Percentiles rank a stretch among this genome's conserved stretches.
phyloP scores from a whole-genome alignment of 768 basidiomycete species.

The Russula abietina region DNA sequence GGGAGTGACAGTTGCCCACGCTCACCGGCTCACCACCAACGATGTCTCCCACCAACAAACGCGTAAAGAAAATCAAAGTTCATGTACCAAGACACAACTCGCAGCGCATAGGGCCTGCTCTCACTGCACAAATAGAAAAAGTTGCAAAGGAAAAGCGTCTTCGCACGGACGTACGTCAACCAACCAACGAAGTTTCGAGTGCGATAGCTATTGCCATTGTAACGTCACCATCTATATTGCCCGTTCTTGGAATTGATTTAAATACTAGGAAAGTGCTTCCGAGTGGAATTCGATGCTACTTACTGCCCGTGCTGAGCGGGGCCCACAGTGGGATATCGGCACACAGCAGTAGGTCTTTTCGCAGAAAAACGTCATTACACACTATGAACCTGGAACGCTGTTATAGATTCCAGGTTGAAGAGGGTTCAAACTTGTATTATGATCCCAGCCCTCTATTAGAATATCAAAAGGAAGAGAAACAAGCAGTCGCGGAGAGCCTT shows the following conservation, averaged over 20 bases:
- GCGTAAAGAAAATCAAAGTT: slow-evolving; percentile 51
- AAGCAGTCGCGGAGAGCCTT: slow-evolving; percentile 4
- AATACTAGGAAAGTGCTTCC: slow-evolving; percentile 64
- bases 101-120: slow-evolving; percentile 60
- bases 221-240: slow-evolving; percentile 30
- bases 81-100: slow-evolving; percentile 72
- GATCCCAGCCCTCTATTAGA: slow-evolving; percentile 44
- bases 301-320: slow-evolving; percentile 73
- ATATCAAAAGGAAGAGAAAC: slow-evolving; percentile 29
- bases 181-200: slow-evolving; percentile 47
- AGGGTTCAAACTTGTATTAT: slow-evolving; percentile 66
- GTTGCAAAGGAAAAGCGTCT: slow-evolving; percentile 46
- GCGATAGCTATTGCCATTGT: slow-evolving; percentile 60
- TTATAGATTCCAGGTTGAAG: slow-evolving; percentile 67
- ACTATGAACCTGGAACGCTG: neutral
- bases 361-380: neutral
- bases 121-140: slow-evolving; percentile 52
- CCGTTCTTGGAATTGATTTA: neutral
- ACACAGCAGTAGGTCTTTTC: slow-evolving; percentile 65
- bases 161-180: slow-evolving; percentile 54
- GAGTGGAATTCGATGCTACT: slow-evolving; percentile 81
- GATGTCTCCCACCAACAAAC: slow-evolving; percentile 56
- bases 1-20: neutral
- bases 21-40: slow-evolving; percentile 2
- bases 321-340: slow-evolving; percentile 84